These are phyloP conservation scores for Begonia peltatifolia DNA, from an alignment of 306 rosid species.

Conservation along the genomic window DNA sequence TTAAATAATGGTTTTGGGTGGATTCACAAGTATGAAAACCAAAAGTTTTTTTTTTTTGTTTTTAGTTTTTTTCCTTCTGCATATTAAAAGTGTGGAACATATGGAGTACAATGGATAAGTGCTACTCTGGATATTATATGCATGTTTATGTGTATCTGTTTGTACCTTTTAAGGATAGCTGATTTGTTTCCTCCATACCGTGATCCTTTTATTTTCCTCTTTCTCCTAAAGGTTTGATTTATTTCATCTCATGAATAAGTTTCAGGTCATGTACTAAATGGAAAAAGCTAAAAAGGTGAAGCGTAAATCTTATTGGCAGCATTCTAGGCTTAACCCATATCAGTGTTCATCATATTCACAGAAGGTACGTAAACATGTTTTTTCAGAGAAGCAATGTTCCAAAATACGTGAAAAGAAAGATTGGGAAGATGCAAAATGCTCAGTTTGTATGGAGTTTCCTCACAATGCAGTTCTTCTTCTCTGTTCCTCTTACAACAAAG, in stretches of 20 bases:
- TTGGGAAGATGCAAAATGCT: slow-evolving; percentile 73
- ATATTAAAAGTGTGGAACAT: background rate
- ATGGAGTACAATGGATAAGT: background rate
- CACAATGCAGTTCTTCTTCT: slow-evolving; percentile 96
- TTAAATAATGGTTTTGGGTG: no score
- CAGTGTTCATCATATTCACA: slow-evolving; percentile 21
- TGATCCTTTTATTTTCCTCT: slow-evolving; percentile 8
- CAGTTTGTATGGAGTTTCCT: slow-evolving; percentile 96
- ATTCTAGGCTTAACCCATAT: slow-evolving; percentile 11
- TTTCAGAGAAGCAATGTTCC: slow-evolving; percentile 30
- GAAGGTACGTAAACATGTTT: slow-evolving; percentile 29
- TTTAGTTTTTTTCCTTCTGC: no score
- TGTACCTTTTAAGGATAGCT: background rate
- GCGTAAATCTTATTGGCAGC: slow-evolving; percentile 10
- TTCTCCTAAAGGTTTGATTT: background rate
- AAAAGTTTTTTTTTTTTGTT: no score
- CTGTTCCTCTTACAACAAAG: slow-evolving; percentile 91
- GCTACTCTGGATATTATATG: background rate
- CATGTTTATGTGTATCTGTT: background rate
- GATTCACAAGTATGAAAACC: no score
- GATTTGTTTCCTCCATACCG: background rate
- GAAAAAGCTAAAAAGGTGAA: slow-evolving; percentile 23
- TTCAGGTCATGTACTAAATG: slow-evolving; percentile 27
- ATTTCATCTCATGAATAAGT: background rate
- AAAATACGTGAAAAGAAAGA: slow-evolving; percentile 52